Evolutionary conservation across 352 stramenopile species (phyloP).

Genomic region (Phytophthora colocasiae): DNA sequence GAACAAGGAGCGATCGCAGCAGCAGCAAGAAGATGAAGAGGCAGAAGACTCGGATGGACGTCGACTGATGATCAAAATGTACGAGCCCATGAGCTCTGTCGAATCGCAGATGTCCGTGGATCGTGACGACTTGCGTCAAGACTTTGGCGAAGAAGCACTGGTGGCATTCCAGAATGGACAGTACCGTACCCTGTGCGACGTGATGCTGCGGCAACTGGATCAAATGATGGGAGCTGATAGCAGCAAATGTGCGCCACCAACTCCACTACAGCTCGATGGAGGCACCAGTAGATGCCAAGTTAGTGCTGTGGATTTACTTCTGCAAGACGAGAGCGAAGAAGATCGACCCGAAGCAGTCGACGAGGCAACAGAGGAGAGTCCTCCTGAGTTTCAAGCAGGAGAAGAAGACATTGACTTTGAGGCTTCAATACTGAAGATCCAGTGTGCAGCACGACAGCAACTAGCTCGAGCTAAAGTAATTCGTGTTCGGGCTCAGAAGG

Average conservation of each 20-base stretch:
- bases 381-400: too few species aligned
- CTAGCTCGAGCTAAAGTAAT: constrained; percentile 29
- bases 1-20: constrained; percentile 27
- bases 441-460: constrained; percentile 49
- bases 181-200: constrained; percentile 63
- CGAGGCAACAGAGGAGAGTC: background rate
- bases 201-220: constrained; percentile 69
- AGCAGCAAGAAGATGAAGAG: constrained; percentile 8
- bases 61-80: constrained; percentile 75
- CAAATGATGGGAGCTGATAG: constrained; percentile 50
- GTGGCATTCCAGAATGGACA: constrained; percentile 53
- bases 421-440: constrained; percentile 30
- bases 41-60: constrained; percentile 6
- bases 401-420: constrained; percentile 10
- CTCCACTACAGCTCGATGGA: constrained; percentile 1
- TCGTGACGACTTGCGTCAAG: constrained; percentile 54
- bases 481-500: constrained; percentile 11
- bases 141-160: constrained; percentile 59
- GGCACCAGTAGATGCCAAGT: constrained; percentile 6
- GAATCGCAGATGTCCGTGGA: constrained; percentile 76
- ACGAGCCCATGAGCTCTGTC: constrained; percentile 80
- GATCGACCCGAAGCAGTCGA: constrained; percentile 10
- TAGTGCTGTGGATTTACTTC: constrained; percentile 24
- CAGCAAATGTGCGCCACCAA: constrained; percentile 9
- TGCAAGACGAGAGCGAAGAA: constrained; percentile 13